Percentiles rank a stretch among this genome's conserved stretches.
Conservation (phyloP, 202 grass and related monocot species). For the Setaria italica region DNA sequence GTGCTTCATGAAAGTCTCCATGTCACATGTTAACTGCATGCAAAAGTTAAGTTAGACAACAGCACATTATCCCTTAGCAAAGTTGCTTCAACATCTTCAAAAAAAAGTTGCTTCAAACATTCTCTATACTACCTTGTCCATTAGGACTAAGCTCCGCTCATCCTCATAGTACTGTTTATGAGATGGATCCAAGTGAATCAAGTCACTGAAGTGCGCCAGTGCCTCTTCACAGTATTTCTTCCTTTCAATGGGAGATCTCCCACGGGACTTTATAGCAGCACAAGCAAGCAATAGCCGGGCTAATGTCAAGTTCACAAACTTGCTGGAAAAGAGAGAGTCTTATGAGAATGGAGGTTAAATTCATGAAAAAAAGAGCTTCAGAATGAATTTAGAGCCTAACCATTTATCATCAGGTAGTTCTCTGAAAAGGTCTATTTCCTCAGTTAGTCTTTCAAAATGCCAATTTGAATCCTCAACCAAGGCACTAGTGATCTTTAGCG, state of each 20-base stretch:
- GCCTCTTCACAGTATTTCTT: constrained; percentile 77
- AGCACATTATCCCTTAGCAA: background rate
- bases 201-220: constrained; percentile 66
- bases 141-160: constrained; percentile 71
- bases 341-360: constrained; percentile 31
- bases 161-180: constrained; percentile 88
- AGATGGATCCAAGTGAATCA: constrained; percentile 76
- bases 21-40: constrained; percentile 71
- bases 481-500: constrained; percentile 39
- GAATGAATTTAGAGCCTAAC: constrained; percentile 47
- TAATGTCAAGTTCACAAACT: constrained; percentile 87
- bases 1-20: constrained; percentile 66
- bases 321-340: constrained; percentile 55
- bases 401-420: constrained; percentile 79
- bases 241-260: constrained; percentile 54
- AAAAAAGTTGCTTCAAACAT: constrained; percentile 21
- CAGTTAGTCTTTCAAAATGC: constrained; percentile 79
- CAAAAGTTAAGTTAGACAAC: constrained; percentile 32
- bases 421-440: constrained; percentile 80
- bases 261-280: constrained; percentile 65
- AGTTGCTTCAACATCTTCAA: too few relatives aligned
- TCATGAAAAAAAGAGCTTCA: constrained; percentile 32
- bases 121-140: constrained; percentile 81
- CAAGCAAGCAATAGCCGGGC: constrained; percentile 74
- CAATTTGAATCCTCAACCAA: constrained; percentile 57